Evolutionary conservation across 2,329 filamentous ascomycete species (phyloP), one percentile per base, ranked within the genome.

Genomic region (Curvularia sp.): DNA sequence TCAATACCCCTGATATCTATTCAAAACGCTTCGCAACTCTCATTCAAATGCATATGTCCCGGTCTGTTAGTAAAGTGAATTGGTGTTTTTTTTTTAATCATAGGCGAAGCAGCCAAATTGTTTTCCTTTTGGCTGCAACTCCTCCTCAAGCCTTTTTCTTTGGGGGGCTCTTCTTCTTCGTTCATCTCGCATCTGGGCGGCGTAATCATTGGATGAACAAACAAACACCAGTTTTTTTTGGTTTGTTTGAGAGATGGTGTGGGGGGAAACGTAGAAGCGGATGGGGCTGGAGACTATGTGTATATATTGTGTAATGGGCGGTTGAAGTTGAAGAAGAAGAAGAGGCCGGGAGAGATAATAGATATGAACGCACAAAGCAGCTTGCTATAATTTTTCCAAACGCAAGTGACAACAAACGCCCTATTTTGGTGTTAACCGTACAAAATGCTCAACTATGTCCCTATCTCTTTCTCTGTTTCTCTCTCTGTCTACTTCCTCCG

Each of bases 401-500:
- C 23, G 46, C 49, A 57, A 57, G 13, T 27, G 5, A 5, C 4
- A n/a, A 36, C 5, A 42, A 38, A 54, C 38, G n/a, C 28, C 38
- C 15, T 4, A n/a, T n/a, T n/a, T n/a, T n/a, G n/a, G n/a, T n/a
- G n/a, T n/a, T n/a, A n/a, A n/a, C n/a, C n/a, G n/a, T 34, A 34
- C 32, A 34, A 15, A 34, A 30, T 34, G 32, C 32, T 34, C 13
- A 15, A 34, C 13, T 15, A 34, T 13, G 2, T 21, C 12, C n/a
- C n/a, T n/a, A n/a, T n/a, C n/a, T n/a, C n/a, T n/a, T n/a, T n/a
- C n/a, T n/a, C n/a, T n/a, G n/a, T n/a, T n/a, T n/a, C n/a, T n/a
- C n/a, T n/a, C 27, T 13, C 13, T 6, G 5, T 21, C 12, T 60
- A 73, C 56, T 64, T 74, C 57, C 69, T 68, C 60, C 70, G 67